phyloP scores from a whole-genome alignment of 208 protist species.

The Wallacemonas sp. region DNA sequence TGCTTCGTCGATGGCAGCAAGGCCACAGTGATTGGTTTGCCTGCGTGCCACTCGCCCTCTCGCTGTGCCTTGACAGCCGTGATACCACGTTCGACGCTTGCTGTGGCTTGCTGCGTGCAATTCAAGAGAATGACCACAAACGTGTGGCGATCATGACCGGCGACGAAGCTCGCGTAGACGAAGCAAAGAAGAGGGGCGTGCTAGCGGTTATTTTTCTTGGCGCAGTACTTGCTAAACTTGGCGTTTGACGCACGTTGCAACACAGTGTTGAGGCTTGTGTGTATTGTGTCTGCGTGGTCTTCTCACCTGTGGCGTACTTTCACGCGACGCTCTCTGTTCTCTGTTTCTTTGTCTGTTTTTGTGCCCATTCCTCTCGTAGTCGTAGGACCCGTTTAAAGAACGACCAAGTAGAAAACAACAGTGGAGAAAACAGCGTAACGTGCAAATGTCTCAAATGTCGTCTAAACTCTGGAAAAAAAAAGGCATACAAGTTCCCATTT shows the following conservation, averaged over 20 bases:
- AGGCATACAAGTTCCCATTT: too few species aligned
- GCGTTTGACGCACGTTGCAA: not conserved
- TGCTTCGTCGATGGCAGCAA: conserved; percentile 45
- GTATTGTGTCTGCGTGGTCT: not conserved
- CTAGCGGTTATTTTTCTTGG: conserved; percentile 48
- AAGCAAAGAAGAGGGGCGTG: conserved; percentile 36
- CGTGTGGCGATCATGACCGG: conserved; percentile 60
- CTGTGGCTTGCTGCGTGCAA: conserved; percentile 46
- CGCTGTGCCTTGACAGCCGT: conserved; percentile 44
- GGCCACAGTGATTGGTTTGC: conserved; percentile 48
- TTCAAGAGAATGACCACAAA: conserved; percentile 39
- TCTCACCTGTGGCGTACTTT: too few species aligned
- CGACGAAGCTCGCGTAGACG: conserved; percentile 25
- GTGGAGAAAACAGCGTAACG: too few species aligned
- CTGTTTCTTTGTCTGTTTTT: too few species aligned
- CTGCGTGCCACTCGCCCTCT: conserved; percentile 56
- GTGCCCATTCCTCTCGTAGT: too few species aligned
- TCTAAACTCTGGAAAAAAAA: too few species aligned
- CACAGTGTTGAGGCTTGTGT: not conserved
- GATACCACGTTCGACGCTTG: conserved; percentile 1
- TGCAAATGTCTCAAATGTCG: too few species aligned
- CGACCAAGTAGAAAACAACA: too few species aligned
- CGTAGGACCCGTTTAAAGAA: too few species aligned
- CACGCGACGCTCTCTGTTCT: too few species aligned
- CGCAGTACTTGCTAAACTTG: conserved; percentile 21